Percentiles rank a stretch among this genome's conserved stretches.
Conservation (phyloP, 2,329 filamentous ascomycete genomes). For the Apiospora pterosperma region DNA sequence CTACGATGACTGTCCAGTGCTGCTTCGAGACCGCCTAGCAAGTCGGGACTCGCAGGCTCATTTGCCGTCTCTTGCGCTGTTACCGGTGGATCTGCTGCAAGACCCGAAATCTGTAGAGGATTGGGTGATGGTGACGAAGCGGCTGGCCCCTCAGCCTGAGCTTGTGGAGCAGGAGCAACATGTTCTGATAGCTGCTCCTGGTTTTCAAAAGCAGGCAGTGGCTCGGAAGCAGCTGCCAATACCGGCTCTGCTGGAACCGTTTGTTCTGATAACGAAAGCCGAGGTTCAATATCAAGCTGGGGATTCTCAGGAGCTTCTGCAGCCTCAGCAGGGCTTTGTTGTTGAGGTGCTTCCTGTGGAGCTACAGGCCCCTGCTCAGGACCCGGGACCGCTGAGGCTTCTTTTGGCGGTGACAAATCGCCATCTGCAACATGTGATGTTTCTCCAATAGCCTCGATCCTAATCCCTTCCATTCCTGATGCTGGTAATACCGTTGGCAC, state of each 20-base stretch:
- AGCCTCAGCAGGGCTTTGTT: neutral
- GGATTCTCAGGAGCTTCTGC: neutral
- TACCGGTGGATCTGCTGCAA: conserved; percentile 12
- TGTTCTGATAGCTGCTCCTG: neutral
- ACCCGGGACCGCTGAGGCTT: neutral
- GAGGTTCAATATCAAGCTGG: neutral
- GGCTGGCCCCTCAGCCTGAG: neutral
- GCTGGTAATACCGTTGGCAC: neutral
- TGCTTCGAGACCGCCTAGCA: conserved; percentile 43
- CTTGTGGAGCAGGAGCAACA: neutral
- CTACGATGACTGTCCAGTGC: conserved; percentile 38
- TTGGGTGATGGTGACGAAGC: conserved; percentile 2
- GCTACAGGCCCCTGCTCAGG: neutral
- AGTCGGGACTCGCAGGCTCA: conserved; percentile 36
- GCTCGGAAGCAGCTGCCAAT: neutral
- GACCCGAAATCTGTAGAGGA: conserved; percentile 13
- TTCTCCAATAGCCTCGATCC: neutral
- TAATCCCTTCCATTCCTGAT: neutral
- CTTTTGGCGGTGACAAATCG: neutral
- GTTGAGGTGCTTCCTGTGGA: neutral
- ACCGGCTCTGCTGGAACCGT: neutral
- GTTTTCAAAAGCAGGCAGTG: neutral
- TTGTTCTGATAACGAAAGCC: neutral
- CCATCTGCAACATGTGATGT: neutral
- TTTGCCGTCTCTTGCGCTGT: conserved; percentile 11